Conservation (phyloP, 306 rosid genomes). For the Vachellia pachyceras region DNA sequence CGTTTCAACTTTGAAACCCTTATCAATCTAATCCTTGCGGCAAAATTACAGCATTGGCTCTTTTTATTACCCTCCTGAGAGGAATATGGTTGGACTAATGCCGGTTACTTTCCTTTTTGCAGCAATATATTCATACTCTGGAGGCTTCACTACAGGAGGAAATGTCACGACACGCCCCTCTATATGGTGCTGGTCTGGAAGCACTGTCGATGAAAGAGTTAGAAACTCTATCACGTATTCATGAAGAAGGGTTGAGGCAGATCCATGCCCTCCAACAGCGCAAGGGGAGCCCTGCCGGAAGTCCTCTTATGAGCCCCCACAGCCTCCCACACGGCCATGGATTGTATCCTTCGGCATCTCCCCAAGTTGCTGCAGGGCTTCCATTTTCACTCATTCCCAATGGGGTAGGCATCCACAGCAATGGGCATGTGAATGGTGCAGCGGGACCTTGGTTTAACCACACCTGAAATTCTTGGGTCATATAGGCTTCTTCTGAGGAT, state of each 20-base stretch:
- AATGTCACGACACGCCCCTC: constrained; percentile 96
- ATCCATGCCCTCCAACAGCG: constrained; percentile 92
- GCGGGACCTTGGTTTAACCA: constrained; percentile 96
- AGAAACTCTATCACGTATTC: constrained; percentile 88
- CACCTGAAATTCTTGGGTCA: constrained; percentile 55
- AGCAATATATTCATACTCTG: constrained; percentile 95
- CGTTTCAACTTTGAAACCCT: constrained; percentile 25
- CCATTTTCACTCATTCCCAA: constrained; percentile 77
- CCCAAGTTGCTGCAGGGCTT: constrained; percentile 63
- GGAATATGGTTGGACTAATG: constrained; percentile 37
- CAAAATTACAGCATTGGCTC: neutral
- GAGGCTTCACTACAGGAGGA: constrained; percentile 95
- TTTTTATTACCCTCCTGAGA: neutral
- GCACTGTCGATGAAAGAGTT: constrained; percentile 93
- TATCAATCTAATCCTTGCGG: constrained; percentile 2
- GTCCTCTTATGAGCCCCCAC: constrained; percentile 85
- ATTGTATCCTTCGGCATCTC: constrained; percentile 68
- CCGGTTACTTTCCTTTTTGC: constrained; percentile 42
- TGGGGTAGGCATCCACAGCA: constrained; percentile 85
- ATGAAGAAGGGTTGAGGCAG: constrained; percentile 96
- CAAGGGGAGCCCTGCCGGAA: constrained; percentile 76
- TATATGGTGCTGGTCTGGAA: constrained; percentile 95
- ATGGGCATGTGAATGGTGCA: constrained; percentile 91
- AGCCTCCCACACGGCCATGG: constrained; percentile 76
- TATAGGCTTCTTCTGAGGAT: constrained; percentile 23